These are phyloP conservation scores for Parmelia sp. DNA, from an alignment of 495 filamentous ascomycete species.

Conservation along the genomic window DNA sequence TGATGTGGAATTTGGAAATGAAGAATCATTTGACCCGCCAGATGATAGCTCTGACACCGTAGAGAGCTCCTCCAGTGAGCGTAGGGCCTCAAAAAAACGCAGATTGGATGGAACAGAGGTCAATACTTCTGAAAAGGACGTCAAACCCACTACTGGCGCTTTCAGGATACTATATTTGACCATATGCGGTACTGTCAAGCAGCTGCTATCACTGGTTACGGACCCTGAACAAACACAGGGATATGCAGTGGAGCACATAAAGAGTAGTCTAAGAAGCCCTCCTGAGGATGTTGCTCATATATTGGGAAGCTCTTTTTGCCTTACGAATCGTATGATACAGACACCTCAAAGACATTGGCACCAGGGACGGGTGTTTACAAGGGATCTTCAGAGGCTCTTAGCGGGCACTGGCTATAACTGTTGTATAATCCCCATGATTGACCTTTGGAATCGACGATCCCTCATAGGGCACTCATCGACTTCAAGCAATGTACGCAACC, in stretches of 20 bases:
- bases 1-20: not conserved
- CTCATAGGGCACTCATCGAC: slow-evolving; percentile 34
- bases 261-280: slow-evolving; percentile 43
- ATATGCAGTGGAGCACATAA: slow-evolving; percentile 47
- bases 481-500: slow-evolving; percentile 37
- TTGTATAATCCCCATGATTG: slow-evolving; percentile 28
- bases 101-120: slow-evolving; percentile 35
- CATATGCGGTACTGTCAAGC: slow-evolving; percentile 16
- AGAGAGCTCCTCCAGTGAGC: slow-evolving; percentile 16
- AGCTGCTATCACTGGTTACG: slow-evolving; percentile 7
- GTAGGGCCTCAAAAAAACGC: slow-evolving; percentile 36
- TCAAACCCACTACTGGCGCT: not conserved
- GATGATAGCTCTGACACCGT: slow-evolving; percentile 17
- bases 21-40: not conserved
- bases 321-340: slow-evolving; percentile 12
- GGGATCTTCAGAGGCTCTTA: not conserved
- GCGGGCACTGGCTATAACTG: not conserved
- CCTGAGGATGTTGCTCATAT: slow-evolving; percentile 43
- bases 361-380: not conserved
- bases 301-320: slow-evolving; percentile 31
- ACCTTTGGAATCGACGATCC: slow-evolving; percentile 44
- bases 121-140: not conserved
- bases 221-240: slow-evolving; percentile 26
- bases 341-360: not conserved
- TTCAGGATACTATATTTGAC: not conserved